Evolutionary conservation across 176 grass and related monocot genomes (phyloP).

Genomic region (Chloris gayana): DNA sequence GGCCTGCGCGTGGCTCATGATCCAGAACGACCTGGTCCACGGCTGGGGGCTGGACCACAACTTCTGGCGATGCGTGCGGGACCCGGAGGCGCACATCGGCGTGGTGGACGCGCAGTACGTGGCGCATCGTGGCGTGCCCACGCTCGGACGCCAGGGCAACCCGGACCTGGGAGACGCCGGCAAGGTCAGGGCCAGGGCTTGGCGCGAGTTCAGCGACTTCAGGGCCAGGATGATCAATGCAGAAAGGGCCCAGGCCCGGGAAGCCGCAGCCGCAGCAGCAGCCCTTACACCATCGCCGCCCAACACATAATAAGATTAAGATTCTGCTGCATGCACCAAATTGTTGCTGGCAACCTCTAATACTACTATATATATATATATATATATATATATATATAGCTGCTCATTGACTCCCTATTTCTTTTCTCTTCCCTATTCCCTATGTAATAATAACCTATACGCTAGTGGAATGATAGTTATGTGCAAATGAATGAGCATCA

Average conservation of each 20-base stretch:
- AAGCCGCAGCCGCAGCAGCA: not conserved
- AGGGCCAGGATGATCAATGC: not conserved
- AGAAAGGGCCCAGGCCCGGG: not conserved
- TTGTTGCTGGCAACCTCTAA: too few relatives aligned
- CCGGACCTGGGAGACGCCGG: not conserved
- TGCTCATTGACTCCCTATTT: too few relatives aligned
- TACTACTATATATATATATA: too few relatives aligned
- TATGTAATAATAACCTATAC: too few relatives aligned
- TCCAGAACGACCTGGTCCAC: slow-evolving; percentile 45
- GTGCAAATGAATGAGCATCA: too few relatives aligned
- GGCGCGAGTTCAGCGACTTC: slow-evolving; percentile 8
- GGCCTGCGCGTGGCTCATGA: slow-evolving; percentile 54
- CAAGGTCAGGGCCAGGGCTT: not conserved
- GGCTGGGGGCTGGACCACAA: slow-evolving; percentile 38
- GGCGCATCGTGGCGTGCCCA: slow-evolving; percentile 17
- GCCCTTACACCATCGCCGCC: not conserved
- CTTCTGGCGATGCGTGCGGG: slow-evolving; percentile 44
- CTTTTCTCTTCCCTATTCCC: too few relatives aligned
- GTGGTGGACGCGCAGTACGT: slow-evolving; percentile 42
- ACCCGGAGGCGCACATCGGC: slow-evolving; percentile 13
- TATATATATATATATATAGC: too few relatives aligned
- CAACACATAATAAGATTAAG: not conserved
- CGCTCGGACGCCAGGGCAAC: not conserved
- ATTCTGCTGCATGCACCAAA: too few relatives aligned
- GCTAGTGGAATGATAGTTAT: too few relatives aligned